Base-by-base conservation (phyloP, 2,329 filamentous ascomycete species). In the Fulvia fulva region DNA sequence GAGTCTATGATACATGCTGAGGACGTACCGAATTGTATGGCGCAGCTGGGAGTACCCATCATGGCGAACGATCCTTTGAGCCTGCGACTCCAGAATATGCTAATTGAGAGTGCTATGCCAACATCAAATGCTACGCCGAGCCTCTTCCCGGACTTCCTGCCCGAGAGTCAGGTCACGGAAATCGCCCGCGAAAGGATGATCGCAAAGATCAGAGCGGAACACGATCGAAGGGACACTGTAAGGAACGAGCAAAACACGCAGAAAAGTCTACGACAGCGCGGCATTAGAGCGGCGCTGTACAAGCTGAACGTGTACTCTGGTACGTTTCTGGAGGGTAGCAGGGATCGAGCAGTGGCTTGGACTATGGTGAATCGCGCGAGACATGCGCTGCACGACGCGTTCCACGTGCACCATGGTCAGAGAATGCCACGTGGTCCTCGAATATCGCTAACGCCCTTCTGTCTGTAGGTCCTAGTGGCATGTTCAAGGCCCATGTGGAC, bases 231-330 rank as follows among this genome's bases (percentile, higher is more conserved):
- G 46, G 14, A 25, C 30, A 6, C 7, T 12, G 30, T 12, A 45
- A 1, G 58, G 66, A 5, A 63, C 67, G 12, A 19, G 37, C 3
- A 12, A 3, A 41, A 41, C 37, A 41, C 19, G 37, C 37, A 41
- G 5, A 41, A 41, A 19, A 16, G 37, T 7, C 16, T 41, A n/a
- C 37, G 14, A 5, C 37, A 51, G 49, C 30, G 51, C 0, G 74
- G 74, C 6, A 70, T 85, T 1, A 70, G 68, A 3, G 81, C 81
- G 0, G 81, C 85, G 68, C 68, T 85, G 2, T 84, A 83, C 65
- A 83, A 83, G 58, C 67, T 85, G 16, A 84, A 85, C 63, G 78
- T 81, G 1, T 64, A 60, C 53, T 26, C 30, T 21, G 58, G n/a
- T n/a, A n/a, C n/a, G n/a, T n/a, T n/a, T n/a, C n/a, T n/a, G n/a